A percentile compares a stretch with the other conserved stretches of the same genome.
Evolutionary conservation across 2,329 filamentous ascomycete genomes (phyloP).

Genomic region (Magnaporthiopsis rhizophila): DNA sequence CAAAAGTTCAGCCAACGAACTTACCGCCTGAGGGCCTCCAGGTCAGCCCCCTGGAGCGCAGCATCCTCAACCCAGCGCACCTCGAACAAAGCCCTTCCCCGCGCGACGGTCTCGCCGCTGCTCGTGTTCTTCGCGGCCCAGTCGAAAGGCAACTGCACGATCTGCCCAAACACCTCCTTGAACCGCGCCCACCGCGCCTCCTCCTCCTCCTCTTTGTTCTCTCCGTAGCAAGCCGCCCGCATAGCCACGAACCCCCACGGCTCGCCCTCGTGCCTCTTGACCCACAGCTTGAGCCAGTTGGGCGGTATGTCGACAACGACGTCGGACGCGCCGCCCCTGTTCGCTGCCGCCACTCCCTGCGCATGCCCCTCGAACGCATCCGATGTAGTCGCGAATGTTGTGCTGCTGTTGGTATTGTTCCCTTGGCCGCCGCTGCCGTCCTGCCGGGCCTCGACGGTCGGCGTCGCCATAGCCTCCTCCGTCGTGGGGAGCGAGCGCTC

Average conservation of each 20-base stretch:
- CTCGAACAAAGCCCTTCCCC: slow-evolving; percentile 1
- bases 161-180: not conserved
- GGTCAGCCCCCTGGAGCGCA: not conserved
- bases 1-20: not conserved
- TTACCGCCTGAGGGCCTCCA: slow-evolving; percentile 3
- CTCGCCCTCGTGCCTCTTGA: slow-evolving; percentile 1
- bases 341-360: not conserved
- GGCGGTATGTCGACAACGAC: not conserved
- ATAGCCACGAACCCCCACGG: slow-evolving; percentile 5
- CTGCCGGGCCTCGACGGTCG: not conserved
- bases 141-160: slow-evolving; percentile 1
- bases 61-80: slow-evolving; percentile 6
- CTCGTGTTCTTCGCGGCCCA: not conserved
- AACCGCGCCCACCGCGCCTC: slow-evolving; percentile 4
- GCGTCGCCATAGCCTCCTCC: not conserved
- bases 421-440: not conserved
- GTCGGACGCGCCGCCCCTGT: not conserved
- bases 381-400: not conserved
- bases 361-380: not conserved
- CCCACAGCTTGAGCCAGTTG: slow-evolving; percentile 7
- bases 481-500: slow-evolving; percentile 1
- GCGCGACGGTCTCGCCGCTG: not conserved
- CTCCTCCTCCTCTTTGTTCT: not conserved
- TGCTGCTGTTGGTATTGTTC: not conserved
- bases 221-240: slow-evolving; percentile 5